Base-by-base conservation (phyloP, 768 basidiomycete species). In the Kwoniella bestiolae region DNA sequence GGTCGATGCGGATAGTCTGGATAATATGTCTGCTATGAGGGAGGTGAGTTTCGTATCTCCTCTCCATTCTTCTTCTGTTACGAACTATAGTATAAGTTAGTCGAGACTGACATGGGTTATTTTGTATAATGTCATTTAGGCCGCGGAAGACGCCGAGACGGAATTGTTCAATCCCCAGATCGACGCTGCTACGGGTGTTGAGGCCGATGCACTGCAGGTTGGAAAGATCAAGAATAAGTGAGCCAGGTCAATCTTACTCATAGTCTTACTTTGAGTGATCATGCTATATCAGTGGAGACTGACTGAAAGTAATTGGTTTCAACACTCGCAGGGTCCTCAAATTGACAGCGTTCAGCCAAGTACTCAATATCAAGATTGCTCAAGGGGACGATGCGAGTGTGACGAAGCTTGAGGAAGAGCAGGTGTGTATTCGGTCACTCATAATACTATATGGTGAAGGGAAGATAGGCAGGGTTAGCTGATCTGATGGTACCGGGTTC, bases 211-310 rank as follows among this genome's bases (percentile, higher is more conserved):
- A 5, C 44, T 68, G 2, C 66, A 68, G 52, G 47, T 56, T 23
- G 66, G 66, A 14, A 68, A 68, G 32, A 68, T 68, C 46, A 68
- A 68, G 56, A 68, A 68, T 47, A 68, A 68, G 66, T 68, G n/a
- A n/a, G n/a, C n/a, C n/a, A 25, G 35, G 66, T 63, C 6, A 16
- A 35, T 46, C 23, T 31, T 26, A 26, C 6, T 21, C 8, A 35
- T 25, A 25, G 7, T 25, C 18, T 8, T 57, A 21, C 18, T 57
- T 38, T 31, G 9, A n/a, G 14, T n/a, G 11, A 8, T 16, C n/a
- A n/a, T n/a, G n/a, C n/a, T n/a, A n/a, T n/a, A n/a, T n/a, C n/a
- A n/a, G n/a, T n/a, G n/a, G n/a, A n/a, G n/a, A n/a, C n/a, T n/a
- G n/a, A n/a, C n/a, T n/a, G n/a, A n/a, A n/a, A n/a, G n/a, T n/a